Base-by-base conservation (phyloP, 2,329 filamentous ascomycete genomes). In the Gliomastix tumulicola region DNA sequence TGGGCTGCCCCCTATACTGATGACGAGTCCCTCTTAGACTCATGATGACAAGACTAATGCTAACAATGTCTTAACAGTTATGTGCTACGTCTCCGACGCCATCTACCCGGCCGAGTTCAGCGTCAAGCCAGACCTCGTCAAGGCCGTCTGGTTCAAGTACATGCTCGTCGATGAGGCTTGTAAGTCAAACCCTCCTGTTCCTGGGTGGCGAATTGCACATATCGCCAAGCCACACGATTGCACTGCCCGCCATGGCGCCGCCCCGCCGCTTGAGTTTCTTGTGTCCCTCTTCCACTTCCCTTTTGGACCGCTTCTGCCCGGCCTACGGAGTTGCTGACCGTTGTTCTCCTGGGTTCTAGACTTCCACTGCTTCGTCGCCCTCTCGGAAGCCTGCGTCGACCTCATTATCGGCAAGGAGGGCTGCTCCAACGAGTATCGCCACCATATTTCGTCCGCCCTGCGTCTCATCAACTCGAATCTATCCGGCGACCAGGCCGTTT, bases 111-210 rank as follows among this genome's bases (percentile, higher is more conserved):
- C 22, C 7, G 34, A 37, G 16, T 42, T 42, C 30, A 34, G 30
- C 16, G 7, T 9, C 17, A 33, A 19, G 16, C 37, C 37, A 16
- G 34, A 39, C 15, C 25, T 34, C n/a, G 34, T 33, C 5, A 34
- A 42, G 8, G 32, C 32, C 11, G 43, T 49, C 9, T 56, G 52
- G 45, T 34, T 54, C 9, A 32, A 44, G 31, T 49, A 48, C 37
- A 45, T 50, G 22, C 50, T 55, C 22, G 17, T 44, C 20, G 54
- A 56, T 25, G 50, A 59, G 43, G 55, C 54, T 17, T 57, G 55
- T 57, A 38, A 36, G 50, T 44, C 15, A 7, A 36, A n/a, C 15
- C 21, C 19, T 27, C 5, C 27, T 5, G 15, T 16, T 16, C 15
- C 23, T 23, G 23, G 25, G n/a, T 28, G 25, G 25, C 25, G n/a